Evolutionary conservation across 805 yeast genomes (phyloP).

Genomic region (Candida anglica): DNA sequence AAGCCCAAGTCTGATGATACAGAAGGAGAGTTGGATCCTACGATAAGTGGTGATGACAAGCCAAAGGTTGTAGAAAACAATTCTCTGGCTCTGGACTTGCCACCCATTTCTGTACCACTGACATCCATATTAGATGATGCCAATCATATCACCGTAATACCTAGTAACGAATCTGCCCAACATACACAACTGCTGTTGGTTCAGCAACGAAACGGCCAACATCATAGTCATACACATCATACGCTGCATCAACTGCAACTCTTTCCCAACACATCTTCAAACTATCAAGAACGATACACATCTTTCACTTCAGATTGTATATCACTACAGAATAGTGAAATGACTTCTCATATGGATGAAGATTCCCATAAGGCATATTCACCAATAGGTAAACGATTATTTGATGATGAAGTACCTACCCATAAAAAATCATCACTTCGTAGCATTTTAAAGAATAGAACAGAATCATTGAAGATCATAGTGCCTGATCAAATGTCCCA

Average conservation of each 20-base stretch:
- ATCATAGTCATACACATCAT: neutral
- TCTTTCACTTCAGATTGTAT: constrained; percentile 34
- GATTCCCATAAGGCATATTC: constrained; percentile 2
- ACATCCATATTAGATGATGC: constrained; percentile 2
- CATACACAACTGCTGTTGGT: neutral
- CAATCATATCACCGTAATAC: constrained; percentile 2
- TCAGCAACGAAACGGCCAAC: neutral
- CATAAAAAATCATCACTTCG: neutral
- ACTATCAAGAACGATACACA: constrained; percentile 17
- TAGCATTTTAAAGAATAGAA: constrained; percentile 4
- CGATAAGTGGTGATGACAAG: too few relatives aligned
- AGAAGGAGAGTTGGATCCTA: too few relatives aligned
- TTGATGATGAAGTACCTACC: neutral
- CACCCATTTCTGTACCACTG: too few relatives aligned
- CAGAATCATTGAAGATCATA: neutral
- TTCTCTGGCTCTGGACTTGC: too few relatives aligned
- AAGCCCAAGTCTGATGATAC: too few relatives aligned
- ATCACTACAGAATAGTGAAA: constrained; percentile 34
- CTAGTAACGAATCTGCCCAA: neutral
- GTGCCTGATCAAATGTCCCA: neutral
- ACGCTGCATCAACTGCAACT: neutral
- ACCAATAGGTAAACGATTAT: constrained; percentile 3
- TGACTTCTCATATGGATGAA: constrained; percentile 22
- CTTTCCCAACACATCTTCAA: neutral
- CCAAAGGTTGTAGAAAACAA: too few relatives aligned